Conservation (phyloP, 805 yeast species). For the Wickerhamiella siamensis region DNA sequence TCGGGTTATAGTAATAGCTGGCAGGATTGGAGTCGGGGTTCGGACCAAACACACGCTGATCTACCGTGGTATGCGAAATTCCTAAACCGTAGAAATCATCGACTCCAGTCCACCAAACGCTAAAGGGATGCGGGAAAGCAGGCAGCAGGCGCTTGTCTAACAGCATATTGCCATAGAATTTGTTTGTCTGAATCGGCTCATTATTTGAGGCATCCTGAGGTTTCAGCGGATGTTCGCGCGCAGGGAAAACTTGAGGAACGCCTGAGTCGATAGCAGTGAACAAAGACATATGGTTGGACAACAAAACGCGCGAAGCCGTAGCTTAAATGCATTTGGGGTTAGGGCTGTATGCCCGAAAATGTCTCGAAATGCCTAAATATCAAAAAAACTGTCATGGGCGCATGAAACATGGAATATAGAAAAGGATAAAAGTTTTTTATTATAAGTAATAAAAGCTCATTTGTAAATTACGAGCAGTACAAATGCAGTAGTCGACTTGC, state of each 20-base stretch:
- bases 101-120: constrained; percentile 40
- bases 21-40: constrained; percentile 29
- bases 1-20: constrained; percentile 42
- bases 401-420: too few relatives aligned
- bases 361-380: too few relatives aligned
- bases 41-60: constrained; percentile 33
- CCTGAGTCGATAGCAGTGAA: constrained; percentile 33
- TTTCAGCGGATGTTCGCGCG: constrained; percentile 19
- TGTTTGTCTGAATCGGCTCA: constrained; percentile 50
- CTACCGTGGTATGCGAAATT: constrained; percentile 39
- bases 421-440: too few relatives aligned
- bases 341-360: background rate
- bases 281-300: constrained; percentile 21
- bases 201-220: constrained; percentile 32
- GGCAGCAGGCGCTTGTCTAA: constrained; percentile 41
- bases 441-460: too few relatives aligned
- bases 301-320: background rate
- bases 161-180: constrained; percentile 56
- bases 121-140: constrained; percentile 56
- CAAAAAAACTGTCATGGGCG: too few relatives aligned
- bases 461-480: too few relatives aligned
- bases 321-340: background rate
- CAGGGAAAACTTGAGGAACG: constrained; percentile 35
- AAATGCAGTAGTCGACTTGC: too few relatives aligned
- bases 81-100: constrained; percentile 41